A percentile compares a stretch with the other conserved stretches of the same genome.
Evolutionary conservation across 2,329 filamentous ascomycete species (phyloP).

Genomic region (Venturia pyrina): DNA sequence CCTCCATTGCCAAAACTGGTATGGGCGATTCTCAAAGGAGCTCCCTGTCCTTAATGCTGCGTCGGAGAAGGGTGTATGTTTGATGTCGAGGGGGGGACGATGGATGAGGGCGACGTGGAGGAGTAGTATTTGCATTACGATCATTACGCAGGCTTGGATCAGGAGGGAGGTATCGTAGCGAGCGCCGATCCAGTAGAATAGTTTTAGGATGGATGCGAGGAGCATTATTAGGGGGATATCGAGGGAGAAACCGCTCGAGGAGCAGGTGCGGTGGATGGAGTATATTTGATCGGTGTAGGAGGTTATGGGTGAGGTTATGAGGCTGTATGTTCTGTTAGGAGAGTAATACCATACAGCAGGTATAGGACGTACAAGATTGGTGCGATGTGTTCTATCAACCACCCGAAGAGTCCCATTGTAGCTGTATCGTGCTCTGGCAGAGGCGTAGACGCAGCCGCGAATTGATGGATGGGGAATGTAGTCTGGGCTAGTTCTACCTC

Average conservation of each 20-base stretch:
- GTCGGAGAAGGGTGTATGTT: constrained; percentile 48
- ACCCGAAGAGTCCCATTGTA: constrained; percentile 28
- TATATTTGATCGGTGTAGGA: constrained; percentile 59
- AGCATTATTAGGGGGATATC: constrained; percentile 61
- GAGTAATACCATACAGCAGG: too few relatives aligned
- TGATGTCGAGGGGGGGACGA: constrained; percentile 33
- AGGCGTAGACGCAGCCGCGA: not conserved
- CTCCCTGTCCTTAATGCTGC: not conserved
- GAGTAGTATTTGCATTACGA: constrained; percentile 46
- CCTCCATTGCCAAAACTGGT: constrained; percentile 76
- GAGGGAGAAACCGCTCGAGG: constrained; percentile 54
- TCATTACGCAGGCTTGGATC: constrained; percentile 50
- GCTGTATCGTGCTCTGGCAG: not conserved
- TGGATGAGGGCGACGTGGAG: constrained; percentile 52
- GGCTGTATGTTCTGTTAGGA: constrained; percentile 30
- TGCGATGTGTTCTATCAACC: constrained; percentile 26
- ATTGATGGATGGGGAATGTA: not conserved
- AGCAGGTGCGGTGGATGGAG: constrained; percentile 50
- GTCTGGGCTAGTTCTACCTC: not conserved
- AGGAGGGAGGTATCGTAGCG: constrained; percentile 50
- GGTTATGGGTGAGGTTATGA: constrained; percentile 52
- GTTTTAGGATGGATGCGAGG: constrained; percentile 51
- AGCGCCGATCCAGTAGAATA: constrained; percentile 57
- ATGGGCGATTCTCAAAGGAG: constrained; percentile 45
- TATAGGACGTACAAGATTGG: constrained; percentile 25